Percentiles rank a stretch among this genome's conserved stretches.
Evolutionary conservation across 1,284 basidiomycete species (phyloP).

Genomic region (Cryptococcus depauperatus): DNA sequence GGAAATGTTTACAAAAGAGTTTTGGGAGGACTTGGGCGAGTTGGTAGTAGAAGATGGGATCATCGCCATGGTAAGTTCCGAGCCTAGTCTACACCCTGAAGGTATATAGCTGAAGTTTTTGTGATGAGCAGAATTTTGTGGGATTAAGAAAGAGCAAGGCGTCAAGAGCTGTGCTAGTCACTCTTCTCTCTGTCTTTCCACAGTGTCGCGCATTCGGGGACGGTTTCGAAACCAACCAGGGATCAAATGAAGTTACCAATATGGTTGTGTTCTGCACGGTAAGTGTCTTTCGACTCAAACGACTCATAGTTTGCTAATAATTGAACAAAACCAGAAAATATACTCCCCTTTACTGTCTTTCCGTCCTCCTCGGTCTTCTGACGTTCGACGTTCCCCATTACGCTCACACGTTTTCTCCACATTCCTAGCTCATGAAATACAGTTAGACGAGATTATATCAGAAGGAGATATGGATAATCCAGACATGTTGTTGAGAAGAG

Average conservation of each 20-base stretch:
- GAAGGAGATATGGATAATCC: conserved; percentile 16
- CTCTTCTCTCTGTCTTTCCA: conserved; percentile 59
- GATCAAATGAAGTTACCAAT: conserved; percentile 59
- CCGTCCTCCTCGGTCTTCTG: conserved; percentile 48
- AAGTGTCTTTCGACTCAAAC: conserved; percentile 7
- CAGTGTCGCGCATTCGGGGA: conserved; percentile 78
- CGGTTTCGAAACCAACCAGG: conserved; percentile 43
- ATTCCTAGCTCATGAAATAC: conserved; percentile 28
- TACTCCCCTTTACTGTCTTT: conserved; percentile 56
- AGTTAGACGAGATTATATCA: conserved; percentile 19
- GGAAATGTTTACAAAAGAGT: conserved; percentile 70
- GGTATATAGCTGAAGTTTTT: not conserved
- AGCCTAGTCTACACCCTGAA: not conserved
- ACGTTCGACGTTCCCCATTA: conserved; percentile 30
- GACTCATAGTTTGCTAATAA: too few relatives aligned
- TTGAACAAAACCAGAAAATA: conserved; percentile 23
- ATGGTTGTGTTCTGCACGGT: conserved; percentile 70
- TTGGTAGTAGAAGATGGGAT: conserved; percentile 64
- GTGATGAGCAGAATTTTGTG: conserved; percentile 57
- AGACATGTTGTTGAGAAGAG: conserved; percentile 13
- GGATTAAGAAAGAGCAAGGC: conserved; percentile 59
- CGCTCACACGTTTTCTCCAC: conserved; percentile 28
- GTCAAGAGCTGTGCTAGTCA: conserved; percentile 59
- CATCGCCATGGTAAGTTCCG: conserved; percentile 62
- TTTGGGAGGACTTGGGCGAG: conserved; percentile 63